phyloP scores from a whole-genome alignment of 768 basidiomycete genomes.

The Tulasnella calospora region DNA sequence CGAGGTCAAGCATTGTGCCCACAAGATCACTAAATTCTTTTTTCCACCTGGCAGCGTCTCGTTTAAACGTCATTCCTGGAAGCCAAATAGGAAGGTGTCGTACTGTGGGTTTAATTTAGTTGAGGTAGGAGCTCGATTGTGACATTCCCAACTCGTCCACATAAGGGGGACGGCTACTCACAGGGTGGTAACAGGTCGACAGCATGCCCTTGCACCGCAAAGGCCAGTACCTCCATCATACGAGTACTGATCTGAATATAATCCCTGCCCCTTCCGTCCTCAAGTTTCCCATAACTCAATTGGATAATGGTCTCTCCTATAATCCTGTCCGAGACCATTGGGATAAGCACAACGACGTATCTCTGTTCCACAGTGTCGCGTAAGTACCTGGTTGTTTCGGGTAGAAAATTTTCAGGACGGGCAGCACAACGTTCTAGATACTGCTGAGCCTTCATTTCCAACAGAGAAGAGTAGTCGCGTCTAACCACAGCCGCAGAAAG shows the following conservation, averaged over 20 bases:
- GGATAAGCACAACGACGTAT: too few species aligned
- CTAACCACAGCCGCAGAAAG: background rate
- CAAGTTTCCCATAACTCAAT: background rate
- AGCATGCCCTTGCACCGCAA: background rate
- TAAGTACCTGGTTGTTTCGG: background rate
- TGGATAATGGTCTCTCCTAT: background rate
- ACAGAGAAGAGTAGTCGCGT: background rate
- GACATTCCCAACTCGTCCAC: background rate
- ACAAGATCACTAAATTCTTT: background rate
- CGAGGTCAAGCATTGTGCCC: background rate
- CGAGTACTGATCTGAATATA: background rate
- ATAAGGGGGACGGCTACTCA: too few species aligned
- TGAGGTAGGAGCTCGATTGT: background rate
- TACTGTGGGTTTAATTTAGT: background rate
- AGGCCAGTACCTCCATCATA: background rate
- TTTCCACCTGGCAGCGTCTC: background rate
- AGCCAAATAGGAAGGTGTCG: constrained; percentile 26
- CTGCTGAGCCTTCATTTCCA: background rate
- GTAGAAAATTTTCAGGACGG: background rate
- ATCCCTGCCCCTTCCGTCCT: background rate
- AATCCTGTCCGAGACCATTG: background rate
- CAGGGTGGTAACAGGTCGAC: background rate
- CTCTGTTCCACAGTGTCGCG: too few species aligned
- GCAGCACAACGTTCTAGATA: background rate
- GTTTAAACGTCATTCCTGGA: constrained; percentile 26